A percentile compares a stretch with the other conserved stretches of the same genome.
Evolutionary conservation across 192 early-diverging fungal genomes (phyloP).

Genomic region (Diversispora eburnea): DNA sequence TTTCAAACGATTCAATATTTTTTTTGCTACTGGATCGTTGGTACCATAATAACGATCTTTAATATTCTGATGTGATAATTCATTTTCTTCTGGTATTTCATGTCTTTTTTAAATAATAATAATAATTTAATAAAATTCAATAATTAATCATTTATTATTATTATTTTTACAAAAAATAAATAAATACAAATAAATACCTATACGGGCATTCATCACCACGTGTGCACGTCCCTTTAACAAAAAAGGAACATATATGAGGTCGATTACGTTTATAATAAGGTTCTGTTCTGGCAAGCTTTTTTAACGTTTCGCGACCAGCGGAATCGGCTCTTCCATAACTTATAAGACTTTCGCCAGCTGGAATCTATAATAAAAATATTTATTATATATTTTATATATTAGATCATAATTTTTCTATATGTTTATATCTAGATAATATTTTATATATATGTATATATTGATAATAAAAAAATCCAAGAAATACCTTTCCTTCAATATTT

Average conservation of each 20-base stretch:
- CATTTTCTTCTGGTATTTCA: slow-evolving; percentile 82
- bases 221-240: slow-evolving; percentile 90
- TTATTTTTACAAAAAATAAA: neutral
- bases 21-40: slow-evolving; percentile 92
- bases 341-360: slow-evolving; percentile 49
- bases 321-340: slow-evolving; percentile 68
- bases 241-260: slow-evolving; percentile 94
- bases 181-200: slow-evolving; percentile 36
- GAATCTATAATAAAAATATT: neutral
- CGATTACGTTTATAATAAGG: slow-evolving; percentile 91
- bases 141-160: neutral
- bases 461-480: neutral
- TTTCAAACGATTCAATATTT: slow-evolving; percentile 63
- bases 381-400: neutral
- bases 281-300: slow-evolving; percentile 75
- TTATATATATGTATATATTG: neutral
- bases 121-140: neutral
- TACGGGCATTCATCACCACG: slow-evolving; percentile 95
- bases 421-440: neutral
- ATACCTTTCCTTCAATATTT: slow-evolving; percentile 64
- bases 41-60: slow-evolving; percentile 91
- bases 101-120: slow-evolving; percentile 54
- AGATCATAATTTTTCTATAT: too few species aligned
- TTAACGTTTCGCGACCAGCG: slow-evolving; percentile 70
- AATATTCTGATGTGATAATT: slow-evolving; percentile 88